These are phyloP conservation scores for Russula virescens DNA, from an alignment of 768 basidiomycete genomes.

Conservation along the genomic window DNA sequence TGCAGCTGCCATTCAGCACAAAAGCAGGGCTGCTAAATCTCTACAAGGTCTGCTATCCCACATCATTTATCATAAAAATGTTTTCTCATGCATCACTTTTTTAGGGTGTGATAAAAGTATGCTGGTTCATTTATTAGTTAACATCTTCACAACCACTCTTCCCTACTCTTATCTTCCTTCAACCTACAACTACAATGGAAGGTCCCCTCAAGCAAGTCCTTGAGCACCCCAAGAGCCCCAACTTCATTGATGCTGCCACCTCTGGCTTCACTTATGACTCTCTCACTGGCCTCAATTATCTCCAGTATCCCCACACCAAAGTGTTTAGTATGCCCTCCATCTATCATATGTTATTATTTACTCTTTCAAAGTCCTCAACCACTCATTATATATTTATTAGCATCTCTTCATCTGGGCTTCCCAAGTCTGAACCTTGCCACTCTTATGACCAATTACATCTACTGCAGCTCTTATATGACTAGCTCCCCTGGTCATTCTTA, in stretches of 20 bases:
- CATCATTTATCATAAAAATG: too few species aligned
- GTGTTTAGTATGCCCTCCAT: conserved; percentile 57
- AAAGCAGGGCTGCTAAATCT: too few species aligned
- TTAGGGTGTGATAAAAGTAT: too few species aligned
- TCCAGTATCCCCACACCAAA: conserved; percentile 60
- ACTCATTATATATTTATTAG: conserved; percentile 12
- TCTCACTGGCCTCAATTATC: conserved; percentile 47
- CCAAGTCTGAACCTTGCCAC: conserved; percentile 52
- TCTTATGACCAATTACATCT: conserved; percentile 55
- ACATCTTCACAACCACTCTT: conserved; percentile 25
- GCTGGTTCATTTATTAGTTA: conserved; percentile 26
- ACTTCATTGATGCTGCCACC: conserved; percentile 42
- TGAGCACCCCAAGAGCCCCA: conserved; percentile 46
- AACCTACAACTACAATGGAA: conserved; percentile 36
- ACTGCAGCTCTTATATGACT: conserved; percentile 51
- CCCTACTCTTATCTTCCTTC: conserved; percentile 9
- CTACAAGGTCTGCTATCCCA: too few species aligned
- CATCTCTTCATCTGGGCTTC: conserved; percentile 59
- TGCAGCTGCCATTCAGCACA: too few species aligned
- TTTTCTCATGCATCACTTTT: too few species aligned
- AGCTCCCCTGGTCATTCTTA: conserved; percentile 53
- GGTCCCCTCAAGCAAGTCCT: conserved; percentile 42
- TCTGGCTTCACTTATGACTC: conserved; percentile 41
- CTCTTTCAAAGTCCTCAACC: conserved; percentile 17
- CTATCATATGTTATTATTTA: conserved; percentile 45